phyloP scores from a whole-genome alignment of 495 filamentous ascomycete genomes.

The Daldinia vernicosa region DNA sequence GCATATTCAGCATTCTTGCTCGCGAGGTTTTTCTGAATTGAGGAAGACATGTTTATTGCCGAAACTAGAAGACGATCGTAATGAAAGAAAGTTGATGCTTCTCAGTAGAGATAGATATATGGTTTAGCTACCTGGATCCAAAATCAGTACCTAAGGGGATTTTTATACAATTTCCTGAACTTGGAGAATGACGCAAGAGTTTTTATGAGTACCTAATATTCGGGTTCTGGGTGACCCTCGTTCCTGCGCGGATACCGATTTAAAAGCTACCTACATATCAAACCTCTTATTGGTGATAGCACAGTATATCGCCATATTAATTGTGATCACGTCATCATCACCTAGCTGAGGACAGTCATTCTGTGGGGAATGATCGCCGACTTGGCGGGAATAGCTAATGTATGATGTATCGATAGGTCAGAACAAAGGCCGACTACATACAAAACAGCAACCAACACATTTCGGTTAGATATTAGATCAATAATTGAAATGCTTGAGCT shows the following conservation, averaged over 20 bases:
- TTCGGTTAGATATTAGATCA: not conserved
- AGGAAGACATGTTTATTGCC: slow-evolving; percentile 36
- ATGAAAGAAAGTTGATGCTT: not conserved
- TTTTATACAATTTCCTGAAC: not conserved
- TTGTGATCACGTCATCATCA: slow-evolving; percentile 36
- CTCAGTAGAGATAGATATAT: not conserved
- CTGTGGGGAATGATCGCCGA: slow-evolving; percentile 39
- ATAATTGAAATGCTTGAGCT: not conserved
- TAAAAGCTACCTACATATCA: not conserved
- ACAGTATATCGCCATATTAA: slow-evolving; percentile 30
- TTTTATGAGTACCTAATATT: not conserved
- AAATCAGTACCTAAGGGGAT: not conserved
- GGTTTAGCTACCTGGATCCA: not conserved
- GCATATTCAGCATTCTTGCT: slow-evolving; percentile 69
- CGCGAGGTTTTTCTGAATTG: slow-evolving; percentile 64
- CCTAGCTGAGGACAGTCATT: not conserved
- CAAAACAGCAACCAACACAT: slow-evolving; percentile 2
- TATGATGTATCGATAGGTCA: slow-evolving; percentile 6
- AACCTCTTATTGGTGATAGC: slow-evolving; percentile 8
- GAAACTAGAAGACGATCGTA: not conserved
- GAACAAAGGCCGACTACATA: slow-evolving; percentile 29
- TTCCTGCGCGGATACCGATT: not conserved
- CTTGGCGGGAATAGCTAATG: slow-evolving; percentile 17
- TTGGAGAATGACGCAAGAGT: not conserved
- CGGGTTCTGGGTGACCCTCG: not conserved